These are phyloP conservation scores for Backusella mclennaniae DNA, from an alignment of 192 early-diverging fungal genomes.

Conservation along the genomic window DNA sequence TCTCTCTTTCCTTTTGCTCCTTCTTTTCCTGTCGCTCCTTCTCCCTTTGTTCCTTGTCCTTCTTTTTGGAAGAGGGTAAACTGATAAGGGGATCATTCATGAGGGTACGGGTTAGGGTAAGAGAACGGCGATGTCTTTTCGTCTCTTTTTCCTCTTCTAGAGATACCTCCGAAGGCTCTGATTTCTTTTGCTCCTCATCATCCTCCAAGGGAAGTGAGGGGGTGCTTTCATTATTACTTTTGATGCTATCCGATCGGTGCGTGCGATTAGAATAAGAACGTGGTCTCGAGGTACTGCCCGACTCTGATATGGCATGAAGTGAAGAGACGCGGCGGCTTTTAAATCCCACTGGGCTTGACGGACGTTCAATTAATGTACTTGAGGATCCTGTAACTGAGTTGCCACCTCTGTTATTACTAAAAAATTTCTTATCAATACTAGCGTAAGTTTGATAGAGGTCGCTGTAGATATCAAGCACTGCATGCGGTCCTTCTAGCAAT, in stretches of 20 bases:
- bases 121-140: not conserved
- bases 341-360: not conserved
- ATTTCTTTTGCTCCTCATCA: not conserved
- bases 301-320: not conserved
- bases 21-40: not conserved
- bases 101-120: not conserved
- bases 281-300: not conserved
- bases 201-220: not conserved
- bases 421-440: not conserved
- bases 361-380: not conserved
- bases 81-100: slow-evolving; percentile 12
- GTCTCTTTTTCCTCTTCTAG: not conserved
- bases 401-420: not conserved
- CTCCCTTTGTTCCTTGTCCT: slow-evolving; percentile 8
- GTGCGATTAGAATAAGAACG: not conserved
- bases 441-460: slow-evolving; percentile 8
- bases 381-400: not conserved
- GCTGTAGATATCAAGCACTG: not conserved
- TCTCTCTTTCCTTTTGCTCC: not conserved
- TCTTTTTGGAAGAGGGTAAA: not conserved
- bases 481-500: slow-evolving; percentile 46
- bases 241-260: not conserved
- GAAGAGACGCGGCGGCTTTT: not conserved
- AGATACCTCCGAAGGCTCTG: not conserved
- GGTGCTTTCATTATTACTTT: not conserved